A percentile compares a stretch with the other conserved stretches of the same genome.
These are phyloP conservation scores for Barbarea vulgaris DNA, from an alignment of 345 rosid species.

Conservation along the genomic window DNA sequence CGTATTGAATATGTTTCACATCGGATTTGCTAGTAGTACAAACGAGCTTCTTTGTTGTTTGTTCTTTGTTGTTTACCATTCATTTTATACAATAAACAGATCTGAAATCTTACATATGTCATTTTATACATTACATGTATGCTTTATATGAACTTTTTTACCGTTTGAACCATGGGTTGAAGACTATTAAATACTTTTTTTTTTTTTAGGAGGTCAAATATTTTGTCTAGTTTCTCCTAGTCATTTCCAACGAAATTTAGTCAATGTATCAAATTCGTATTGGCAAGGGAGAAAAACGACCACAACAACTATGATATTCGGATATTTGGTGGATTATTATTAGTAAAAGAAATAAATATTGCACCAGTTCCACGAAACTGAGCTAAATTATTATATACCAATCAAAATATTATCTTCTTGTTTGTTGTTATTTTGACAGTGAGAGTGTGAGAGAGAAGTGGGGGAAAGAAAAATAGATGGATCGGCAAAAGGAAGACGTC, in stretches of 20 bases:
- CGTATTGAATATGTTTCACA: not conserved
- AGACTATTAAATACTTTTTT: not conserved
- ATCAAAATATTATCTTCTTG: conserved; percentile 25
- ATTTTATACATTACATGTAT: too few relatives aligned
- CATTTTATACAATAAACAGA: not conserved
- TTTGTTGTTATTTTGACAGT: conserved; percentile 3
- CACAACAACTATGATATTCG: not conserved
- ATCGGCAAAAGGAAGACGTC: conserved; percentile 50
- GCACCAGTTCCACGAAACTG: conserved; percentile 24
- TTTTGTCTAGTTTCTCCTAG: too few relatives aligned
- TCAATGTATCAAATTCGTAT: not conserved
- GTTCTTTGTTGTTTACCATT: too few relatives aligned
- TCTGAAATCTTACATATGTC: not conserved
- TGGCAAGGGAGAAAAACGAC: not conserved
- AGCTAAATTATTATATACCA: conserved; percentile 14
- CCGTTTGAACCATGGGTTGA: not conserved
- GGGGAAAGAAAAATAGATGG: conserved; percentile 41
- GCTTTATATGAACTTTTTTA: too few relatives aligned
- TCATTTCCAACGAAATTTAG: not conserved
- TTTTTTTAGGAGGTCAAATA: not conserved
- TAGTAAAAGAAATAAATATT: not conserved
- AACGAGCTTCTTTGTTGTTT: too few relatives aligned
- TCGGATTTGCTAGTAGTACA: not conserved
- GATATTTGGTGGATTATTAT: not conserved
- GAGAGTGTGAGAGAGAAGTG: not conserved